phyloP scores from a whole-genome alignment of 805 yeast species.

The Starmerella tilneyi region DNA sequence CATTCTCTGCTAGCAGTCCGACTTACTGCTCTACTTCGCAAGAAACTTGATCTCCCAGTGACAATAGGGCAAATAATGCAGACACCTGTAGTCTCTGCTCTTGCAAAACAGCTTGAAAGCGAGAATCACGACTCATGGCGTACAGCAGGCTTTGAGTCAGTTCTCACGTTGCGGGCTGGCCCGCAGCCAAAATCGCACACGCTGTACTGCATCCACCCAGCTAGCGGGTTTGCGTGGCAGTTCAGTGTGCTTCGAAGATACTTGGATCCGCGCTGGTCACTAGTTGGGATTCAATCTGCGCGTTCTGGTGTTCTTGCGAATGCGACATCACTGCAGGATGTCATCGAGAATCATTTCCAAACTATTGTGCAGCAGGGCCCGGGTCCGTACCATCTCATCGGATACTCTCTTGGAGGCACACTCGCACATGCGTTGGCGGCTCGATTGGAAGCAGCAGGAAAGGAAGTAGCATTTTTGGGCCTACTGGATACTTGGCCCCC shows the following conservation, averaged over 20 bases:
- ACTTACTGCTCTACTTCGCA: conserved; percentile 9
- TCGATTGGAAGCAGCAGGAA: conserved; percentile 5
- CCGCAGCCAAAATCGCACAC: neutral
- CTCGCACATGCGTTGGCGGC: conserved; percentile 19
- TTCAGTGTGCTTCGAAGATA: conserved; percentile 18
- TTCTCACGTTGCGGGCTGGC: conserved; percentile 1
- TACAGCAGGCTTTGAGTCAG: conserved; percentile 15
- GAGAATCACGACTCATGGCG: conserved; percentile 2
- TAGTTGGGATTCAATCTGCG: conserved; percentile 17
- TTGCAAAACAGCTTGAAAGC: conserved; percentile 11
- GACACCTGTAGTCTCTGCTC: conserved; percentile 8
- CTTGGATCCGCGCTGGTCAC: conserved; percentile 14
- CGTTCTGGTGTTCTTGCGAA: conserved; percentile 8
- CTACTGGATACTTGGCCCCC: conserved; percentile 22
- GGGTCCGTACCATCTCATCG: conserved; percentile 15
- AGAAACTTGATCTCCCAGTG: conserved; percentile 8
- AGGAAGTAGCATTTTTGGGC: conserved; percentile 13
- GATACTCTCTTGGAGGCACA: conserved; percentile 19
- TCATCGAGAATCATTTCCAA: conserved; percentile 10
- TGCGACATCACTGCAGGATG: conserved; percentile 7
- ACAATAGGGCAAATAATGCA: conserved; percentile 20
- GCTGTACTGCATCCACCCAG: conserved; percentile 17
- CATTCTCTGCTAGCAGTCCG: conserved; percentile 74
- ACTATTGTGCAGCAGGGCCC: neutral
- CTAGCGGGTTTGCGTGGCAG: conserved; percentile 20